Percentiles rank a stretch among this genome's conserved stretches.
These are phyloP conservation scores for Staphylotrichum longicolle DNA, from an alignment of 495 filamentous ascomycete species.

Conservation along the genomic window DNA sequence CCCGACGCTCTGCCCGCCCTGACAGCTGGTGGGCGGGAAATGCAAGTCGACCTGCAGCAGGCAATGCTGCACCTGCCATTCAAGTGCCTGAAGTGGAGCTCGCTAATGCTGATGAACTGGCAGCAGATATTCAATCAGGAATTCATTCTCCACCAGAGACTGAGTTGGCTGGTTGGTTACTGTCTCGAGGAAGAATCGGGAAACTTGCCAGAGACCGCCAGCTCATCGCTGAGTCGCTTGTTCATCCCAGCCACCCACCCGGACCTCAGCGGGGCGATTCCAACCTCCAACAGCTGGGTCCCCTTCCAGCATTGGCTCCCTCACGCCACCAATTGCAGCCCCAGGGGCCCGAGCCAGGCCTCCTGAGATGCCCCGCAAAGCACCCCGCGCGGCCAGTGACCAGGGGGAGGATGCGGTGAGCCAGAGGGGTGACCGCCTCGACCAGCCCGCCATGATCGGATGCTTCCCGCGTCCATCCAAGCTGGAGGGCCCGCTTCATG, in stretches of 20 bases:
- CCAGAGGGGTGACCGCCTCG: constrained; percentile 2
- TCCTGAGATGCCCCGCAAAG: not conserved
- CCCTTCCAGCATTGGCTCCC: constrained; percentile 5
- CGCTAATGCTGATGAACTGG: constrained; percentile 25
- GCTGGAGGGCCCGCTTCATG: constrained; percentile 11
- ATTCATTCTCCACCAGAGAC: not conserved
- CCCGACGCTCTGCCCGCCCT: too few relatives aligned
- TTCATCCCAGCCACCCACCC: constrained; percentile 12
- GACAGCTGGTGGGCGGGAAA: not conserved
- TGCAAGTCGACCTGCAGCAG: not conserved
- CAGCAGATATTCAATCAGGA: not conserved
- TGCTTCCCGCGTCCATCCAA: constrained; percentile 3
- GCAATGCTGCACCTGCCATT: not conserved
- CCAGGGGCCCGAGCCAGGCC: not conserved
- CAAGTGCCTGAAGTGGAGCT: constrained; percentile 18
- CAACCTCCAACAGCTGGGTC: not conserved
- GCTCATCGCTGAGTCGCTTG: not conserved
- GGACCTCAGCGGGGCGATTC: not conserved
- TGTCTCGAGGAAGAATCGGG: not conserved
- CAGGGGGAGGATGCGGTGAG: constrained; percentile 16
- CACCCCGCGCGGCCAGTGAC: too few relatives aligned
- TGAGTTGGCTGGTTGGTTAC: not conserved
- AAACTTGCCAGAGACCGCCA: constrained; percentile 1
- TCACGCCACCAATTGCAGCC: constrained; percentile 14
- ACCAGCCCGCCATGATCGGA: not conserved